These are phyloP conservation scores for Neurospora hispaniola DNA, from an alignment of 495 filamentous ascomycete genomes.

Conservation along the genomic window DNA sequence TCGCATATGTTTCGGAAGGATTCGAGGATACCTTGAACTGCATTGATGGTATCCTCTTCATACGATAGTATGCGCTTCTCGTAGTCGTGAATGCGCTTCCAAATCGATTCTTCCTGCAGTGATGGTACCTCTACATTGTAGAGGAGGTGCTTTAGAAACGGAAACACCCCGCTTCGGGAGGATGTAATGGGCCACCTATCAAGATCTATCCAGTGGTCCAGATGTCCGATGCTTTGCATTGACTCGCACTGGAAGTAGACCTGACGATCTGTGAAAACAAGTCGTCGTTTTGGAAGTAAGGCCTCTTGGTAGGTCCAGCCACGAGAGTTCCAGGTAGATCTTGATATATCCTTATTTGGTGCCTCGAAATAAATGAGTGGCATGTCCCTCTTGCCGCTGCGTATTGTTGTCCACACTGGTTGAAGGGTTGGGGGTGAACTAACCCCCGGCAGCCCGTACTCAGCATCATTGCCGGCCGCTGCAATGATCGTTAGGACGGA, in stretches of 20 bases:
- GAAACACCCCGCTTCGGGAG: not conserved
- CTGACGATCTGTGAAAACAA: constrained; percentile 16
- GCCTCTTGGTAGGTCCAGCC: constrained; percentile 37
- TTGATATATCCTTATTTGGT: not conserved
- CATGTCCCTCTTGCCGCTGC: rapidly evolving
- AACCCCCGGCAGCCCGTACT: not conserved
- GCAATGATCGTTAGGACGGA: not conserved
- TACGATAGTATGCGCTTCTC: not conserved
- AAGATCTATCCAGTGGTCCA: too few relatives aligned
- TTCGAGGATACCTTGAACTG: not conserved
- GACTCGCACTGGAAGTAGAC: constrained; percentile 28
- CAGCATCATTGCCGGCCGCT: not conserved
- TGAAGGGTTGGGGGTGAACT: not conserved
- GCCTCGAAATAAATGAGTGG: not conserved
- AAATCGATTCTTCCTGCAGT: too few relatives aligned
- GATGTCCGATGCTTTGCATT: not conserved
- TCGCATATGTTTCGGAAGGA: not conserved
- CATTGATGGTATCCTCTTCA: not conserved
- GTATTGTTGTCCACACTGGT: not conserved
- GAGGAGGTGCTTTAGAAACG: too few relatives aligned
- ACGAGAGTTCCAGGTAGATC: constrained; percentile 12
- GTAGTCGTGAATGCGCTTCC: not conserved
- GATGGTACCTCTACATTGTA: too few relatives aligned
- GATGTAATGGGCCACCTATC: too few relatives aligned
- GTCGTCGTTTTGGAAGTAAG: constrained; percentile 16